Conservation (phyloP, 2,329 filamentous ascomycete species). For the Ophiostoma novo-ulmi region DNA sequence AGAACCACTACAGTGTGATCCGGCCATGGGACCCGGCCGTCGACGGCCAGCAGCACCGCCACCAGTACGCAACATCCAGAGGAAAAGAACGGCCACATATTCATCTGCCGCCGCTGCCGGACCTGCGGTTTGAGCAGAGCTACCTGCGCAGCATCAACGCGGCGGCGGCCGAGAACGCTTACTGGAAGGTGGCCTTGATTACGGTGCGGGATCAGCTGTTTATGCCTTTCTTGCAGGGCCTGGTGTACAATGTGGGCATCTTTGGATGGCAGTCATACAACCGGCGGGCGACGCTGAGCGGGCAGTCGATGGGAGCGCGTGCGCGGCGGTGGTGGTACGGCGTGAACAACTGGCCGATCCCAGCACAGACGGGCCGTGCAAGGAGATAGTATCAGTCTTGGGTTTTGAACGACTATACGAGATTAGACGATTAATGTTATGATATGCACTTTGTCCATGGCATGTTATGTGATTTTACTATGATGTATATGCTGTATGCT, state of each 20-base stretch:
- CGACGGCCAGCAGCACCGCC: background rate
- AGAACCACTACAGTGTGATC: slow-evolving; percentile 61
- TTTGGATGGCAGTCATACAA: slow-evolving; percentile 92
- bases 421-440: background rate
- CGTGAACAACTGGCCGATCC: slow-evolving; percentile 18
- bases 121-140: slow-evolving; percentile 95
- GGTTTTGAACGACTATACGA: background rate
- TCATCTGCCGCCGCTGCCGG: slow-evolving; percentile 64
- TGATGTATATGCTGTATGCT: background rate
- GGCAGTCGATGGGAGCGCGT: slow-evolving; percentile 68
- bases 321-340: slow-evolving; percentile 50
- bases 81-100: slow-evolving; percentile 33
- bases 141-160: slow-evolving; percentile 84
- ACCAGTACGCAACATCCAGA: background rate
- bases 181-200: slow-evolving; percentile 75
- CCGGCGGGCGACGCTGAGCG: slow-evolving; percentile 67
- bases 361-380: background rate
- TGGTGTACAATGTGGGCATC: slow-evolving; percentile 80
- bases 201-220: slow-evolving; percentile 87
- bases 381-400: background rate
- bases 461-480: too few relatives aligned
- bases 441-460: background rate
- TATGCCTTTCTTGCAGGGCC: slow-evolving; percentile 80
- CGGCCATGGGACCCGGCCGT: slow-evolving; percentile 45
- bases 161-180: slow-evolving; percentile 58